phyloP scores from a whole-genome alignment of 192 early-diverging fungal species.

The Borealophlyctis nickersoniae region DNA sequence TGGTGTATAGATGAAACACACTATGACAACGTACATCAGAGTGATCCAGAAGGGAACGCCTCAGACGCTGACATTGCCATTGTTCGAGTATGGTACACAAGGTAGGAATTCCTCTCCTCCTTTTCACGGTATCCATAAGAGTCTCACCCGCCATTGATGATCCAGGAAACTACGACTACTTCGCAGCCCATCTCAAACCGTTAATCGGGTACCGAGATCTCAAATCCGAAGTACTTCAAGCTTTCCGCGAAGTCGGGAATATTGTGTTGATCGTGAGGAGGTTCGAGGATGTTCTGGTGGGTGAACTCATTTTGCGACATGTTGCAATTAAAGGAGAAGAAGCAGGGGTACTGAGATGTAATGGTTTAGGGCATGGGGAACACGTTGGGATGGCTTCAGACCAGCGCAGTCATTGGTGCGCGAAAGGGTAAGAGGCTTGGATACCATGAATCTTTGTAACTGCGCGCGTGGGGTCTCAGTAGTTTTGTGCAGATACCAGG shows the following conservation, averaged over 20 bases:
- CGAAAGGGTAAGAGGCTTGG: not conserved
- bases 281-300: conserved; percentile 33
- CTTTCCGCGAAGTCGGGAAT: conserved; percentile 48
- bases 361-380: no score
- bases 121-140: conserved; percentile 12
- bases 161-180: conserved; percentile 40
- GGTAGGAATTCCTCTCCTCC: conserved; percentile 25
- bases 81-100: conserved; percentile 44
- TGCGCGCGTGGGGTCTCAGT: no score
- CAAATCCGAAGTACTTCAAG: conserved; percentile 43
- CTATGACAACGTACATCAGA: conserved; percentile 35
- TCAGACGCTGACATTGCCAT: conserved; percentile 37
- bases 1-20: conserved; percentile 35
- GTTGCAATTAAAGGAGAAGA: no score
- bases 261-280: conserved; percentile 24
- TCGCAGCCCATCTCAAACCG: conserved; percentile 35
- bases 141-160: not conserved
- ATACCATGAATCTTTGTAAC: no score
- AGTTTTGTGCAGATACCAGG: no score
- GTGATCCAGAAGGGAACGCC: conserved; percentile 42
- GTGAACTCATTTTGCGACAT: not conserved
- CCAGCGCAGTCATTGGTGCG: no score
- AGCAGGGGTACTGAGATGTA: no score
- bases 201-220: conserved; percentile 29
- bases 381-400: no score